These are phyloP conservation scores for Ophiostoma fasciatum DNA, from an alignment of 2,329 filamentous ascomycete species.

Conservation along the genomic window DNA sequence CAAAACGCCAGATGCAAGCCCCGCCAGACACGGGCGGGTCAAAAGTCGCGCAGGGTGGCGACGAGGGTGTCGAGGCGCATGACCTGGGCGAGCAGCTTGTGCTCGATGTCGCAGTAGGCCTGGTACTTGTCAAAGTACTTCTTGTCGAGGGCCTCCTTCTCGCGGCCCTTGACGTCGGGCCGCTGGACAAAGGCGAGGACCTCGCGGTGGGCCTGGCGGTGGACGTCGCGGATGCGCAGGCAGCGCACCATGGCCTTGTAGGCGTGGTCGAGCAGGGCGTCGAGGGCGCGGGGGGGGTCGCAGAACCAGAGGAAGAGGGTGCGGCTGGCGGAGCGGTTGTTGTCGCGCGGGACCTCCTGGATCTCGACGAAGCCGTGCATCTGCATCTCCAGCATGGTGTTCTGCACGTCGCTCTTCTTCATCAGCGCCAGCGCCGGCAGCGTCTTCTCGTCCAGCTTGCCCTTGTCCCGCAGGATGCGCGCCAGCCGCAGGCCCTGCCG, in stretches of 20 bases:
- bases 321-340: conserved; percentile 62
- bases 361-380: conserved; percentile 76
- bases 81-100: conserved; percentile 65
- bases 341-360: conserved; percentile 87
- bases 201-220: conserved; percentile 55
- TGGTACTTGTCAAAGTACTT: conserved; percentile 54
- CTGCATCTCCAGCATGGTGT: conserved; percentile 73
- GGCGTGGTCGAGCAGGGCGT: conserved; percentile 59
- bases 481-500: conserved; percentile 66
- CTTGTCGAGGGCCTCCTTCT: conserved; percentile 63
- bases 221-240: conserved; percentile 63
- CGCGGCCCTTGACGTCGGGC: conserved; percentile 70
- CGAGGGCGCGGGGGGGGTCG: conserved; percentile 57
- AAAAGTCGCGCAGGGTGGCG: conserved; percentile 68
- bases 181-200: conserved; percentile 72
- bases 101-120: conserved; percentile 46
- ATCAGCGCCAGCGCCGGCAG: conserved; percentile 69
- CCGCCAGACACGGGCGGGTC: too few species aligned
- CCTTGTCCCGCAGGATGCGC: conserved; percentile 70
- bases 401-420: conserved; percentile 71
- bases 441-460: conserved; percentile 89
- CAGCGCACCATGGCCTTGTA: conserved; percentile 86
- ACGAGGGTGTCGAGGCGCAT: conserved; percentile 73
- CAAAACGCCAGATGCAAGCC: too few species aligned
- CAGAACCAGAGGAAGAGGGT: conserved; percentile 91